phyloP scores from a whole-genome alignment of 306 rosid genomes.

The Dryas octopetala region DNA sequence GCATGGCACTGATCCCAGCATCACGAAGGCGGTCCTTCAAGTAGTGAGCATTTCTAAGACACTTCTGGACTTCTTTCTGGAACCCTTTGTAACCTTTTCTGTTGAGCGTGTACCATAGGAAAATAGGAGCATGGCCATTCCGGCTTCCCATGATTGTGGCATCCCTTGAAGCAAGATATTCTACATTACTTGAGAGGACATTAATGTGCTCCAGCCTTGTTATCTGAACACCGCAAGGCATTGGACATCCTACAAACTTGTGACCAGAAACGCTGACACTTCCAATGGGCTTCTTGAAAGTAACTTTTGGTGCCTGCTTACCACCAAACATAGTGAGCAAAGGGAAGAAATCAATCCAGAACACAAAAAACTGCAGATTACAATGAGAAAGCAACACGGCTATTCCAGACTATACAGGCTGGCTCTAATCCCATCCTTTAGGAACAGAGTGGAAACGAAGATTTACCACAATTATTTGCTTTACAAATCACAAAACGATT shows the following conservation, averaged over 20 bases:
- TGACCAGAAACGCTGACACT: conserved; percentile 58
- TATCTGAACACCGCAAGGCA: conserved; percentile 55
- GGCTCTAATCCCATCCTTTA: neutral
- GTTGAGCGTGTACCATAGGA: conserved; percentile 67
- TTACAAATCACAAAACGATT: neutral
- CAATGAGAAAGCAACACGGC: neutral
- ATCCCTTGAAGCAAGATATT: conserved; percentile 69
- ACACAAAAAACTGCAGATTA: neutral
- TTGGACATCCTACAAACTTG: conserved; percentile 63
- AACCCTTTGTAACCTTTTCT: conserved; percentile 57
- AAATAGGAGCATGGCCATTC: conserved; percentile 67
- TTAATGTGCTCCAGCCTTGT: conserved; percentile 56
- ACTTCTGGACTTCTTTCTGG: conserved; percentile 62
- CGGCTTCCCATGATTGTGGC: conserved; percentile 78
- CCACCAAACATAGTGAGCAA: conserved; percentile 1
- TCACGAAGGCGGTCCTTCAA: conserved; percentile 39
- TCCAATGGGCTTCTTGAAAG: conserved; percentile 54
- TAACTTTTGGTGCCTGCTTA: conserved; percentile 56
- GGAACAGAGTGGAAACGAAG: neutral
- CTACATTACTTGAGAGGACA: conserved; percentile 55
- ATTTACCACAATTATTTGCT: neutral
- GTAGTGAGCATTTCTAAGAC: conserved; percentile 63
- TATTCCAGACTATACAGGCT: neutral
- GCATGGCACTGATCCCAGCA: conserved; percentile 63
- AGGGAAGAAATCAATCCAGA: neutral